Conservation (phyloP, 768 basidiomycete genomes). For the Hericium erinaceus region DNA sequence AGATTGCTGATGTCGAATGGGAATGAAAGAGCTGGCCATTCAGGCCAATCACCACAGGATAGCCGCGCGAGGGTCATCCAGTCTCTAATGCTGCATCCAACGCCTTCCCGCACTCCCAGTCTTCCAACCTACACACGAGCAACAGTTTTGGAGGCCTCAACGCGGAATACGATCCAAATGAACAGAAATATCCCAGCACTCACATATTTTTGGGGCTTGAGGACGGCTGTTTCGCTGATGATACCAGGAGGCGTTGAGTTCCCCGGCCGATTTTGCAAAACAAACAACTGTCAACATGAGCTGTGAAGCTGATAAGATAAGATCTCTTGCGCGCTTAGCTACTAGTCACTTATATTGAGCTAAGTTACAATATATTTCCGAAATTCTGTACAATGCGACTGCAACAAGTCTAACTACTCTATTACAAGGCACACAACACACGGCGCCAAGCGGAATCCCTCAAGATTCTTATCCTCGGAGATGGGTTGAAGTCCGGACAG, state of each 20-base stretch:
- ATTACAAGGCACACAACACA: too few species aligned
- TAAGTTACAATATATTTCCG: not conserved
- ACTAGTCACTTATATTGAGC: not conserved
- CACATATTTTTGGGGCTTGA: constrained; percentile 43
- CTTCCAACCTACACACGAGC: not conserved
- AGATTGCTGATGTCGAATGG: too few species aligned
- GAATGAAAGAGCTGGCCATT: too few species aligned
- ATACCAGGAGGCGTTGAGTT: not conserved
- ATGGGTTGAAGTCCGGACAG: too few species aligned
- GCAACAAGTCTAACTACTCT: not conserved
- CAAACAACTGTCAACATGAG: constrained; percentile 12
- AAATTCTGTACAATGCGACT: not conserved
- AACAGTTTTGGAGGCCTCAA: not conserved
- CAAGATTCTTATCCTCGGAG: too few species aligned
- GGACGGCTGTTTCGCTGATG: constrained; percentile 21
- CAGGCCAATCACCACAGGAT: too few species aligned
- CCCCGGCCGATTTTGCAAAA: constrained; percentile 4
- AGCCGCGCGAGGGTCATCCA: too few species aligned
- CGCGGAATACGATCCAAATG: not conserved
- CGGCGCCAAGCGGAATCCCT: too few species aligned
- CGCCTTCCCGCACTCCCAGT: not conserved
- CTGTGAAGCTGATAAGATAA: not conserved
- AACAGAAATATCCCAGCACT: constrained; percentile 24
- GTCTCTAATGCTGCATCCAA: not conserved
- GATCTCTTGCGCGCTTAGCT: not conserved